Evolutionary conservation across 768 basidiomycete species (phyloP), one percentile per base, ranked within the genome.

Genomic region (Sistotremastrum suecicum): DNA sequence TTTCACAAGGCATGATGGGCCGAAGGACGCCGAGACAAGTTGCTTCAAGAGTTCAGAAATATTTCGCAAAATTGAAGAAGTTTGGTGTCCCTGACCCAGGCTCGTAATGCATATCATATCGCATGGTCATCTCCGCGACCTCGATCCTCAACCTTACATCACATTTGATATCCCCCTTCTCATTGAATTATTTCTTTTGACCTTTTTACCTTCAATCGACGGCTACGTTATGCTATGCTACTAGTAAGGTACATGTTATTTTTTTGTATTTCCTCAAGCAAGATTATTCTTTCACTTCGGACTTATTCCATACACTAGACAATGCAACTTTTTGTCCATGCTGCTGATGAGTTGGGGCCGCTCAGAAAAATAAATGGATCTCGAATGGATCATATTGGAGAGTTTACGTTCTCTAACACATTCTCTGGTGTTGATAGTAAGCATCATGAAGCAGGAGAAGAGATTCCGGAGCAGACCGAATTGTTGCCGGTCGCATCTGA

Each of bases 31-130:
- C 85, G 3, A 64, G 84, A 49, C 86, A 89, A 64, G 86, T 89
- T n/a, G 84, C 84, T 35, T 86, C 83, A 64, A 73, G 84, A 11
- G 85, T 89, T 45, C 86, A 89, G 54, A 89, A 89, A 61, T 88
- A 87, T 60, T 80, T 85, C 58, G 82, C 82, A 58, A 88, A 87
- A 66, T 59, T 88, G 59, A 84, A 79, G 63, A 72, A 73, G 51
- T 86, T 78, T 59, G 83, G 84, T 34, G 54, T 80, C 42, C 40
- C 40, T 2, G 10, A 41, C 37, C 37, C 10, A 10, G 10, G 37
- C 37, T 10, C 12, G 2, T 38, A 29, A 41, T 41, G 40, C 40
- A 41, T 32, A n/a, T 41, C 40, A n/a, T 12, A 10, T 41, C 40
- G 29, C 40, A 41, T 32, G 29, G 40, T 29, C 9, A 4, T 32